Percentiles rank a stretch among this genome's conserved stretches.
phyloP scores from a whole-genome alignment of 768 basidiomycete genomes.

The Mycena haematopus region DNA sequence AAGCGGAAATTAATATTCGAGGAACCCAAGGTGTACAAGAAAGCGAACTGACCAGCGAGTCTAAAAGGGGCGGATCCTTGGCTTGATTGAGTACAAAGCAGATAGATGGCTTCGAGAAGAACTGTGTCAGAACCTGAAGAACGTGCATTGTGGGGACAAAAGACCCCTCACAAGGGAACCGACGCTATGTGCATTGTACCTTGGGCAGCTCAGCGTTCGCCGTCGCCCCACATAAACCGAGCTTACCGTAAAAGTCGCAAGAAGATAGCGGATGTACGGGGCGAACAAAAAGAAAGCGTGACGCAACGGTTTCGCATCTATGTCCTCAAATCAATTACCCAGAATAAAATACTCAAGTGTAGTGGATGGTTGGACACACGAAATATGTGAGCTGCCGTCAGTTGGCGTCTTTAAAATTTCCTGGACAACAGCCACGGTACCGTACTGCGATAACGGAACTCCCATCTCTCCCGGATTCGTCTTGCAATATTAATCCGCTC shows the following conservation, averaged over 20 bases:
- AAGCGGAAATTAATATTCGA: not conserved
- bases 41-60: not conserved
- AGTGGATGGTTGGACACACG: not conserved
- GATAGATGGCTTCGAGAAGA: slow-evolving; percentile 5
- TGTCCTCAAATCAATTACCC: not conserved
- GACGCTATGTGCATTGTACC: slow-evolving; percentile 1
- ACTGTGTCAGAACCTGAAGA: slow-evolving; percentile 2
- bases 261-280: slow-evolving; percentile 8
- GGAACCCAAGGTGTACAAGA: not conserved
- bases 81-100: not conserved
- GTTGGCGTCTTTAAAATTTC: not conserved
- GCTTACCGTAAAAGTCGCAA: slow-evolving; percentile 2
- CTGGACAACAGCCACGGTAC: not conserved
- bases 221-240: slow-evolving; percentile 15
- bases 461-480: slow-evolving; percentile 9
- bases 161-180: slow-evolving; percentile 1
- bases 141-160: not conserved
- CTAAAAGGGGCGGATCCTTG: not conserved
- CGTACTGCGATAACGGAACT: not conserved
- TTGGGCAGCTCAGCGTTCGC: slow-evolving; percentile 15
- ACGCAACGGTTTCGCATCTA: not conserved
- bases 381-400: not conserved
- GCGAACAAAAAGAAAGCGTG: slow-evolving; percentile 3
- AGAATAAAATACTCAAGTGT: not conserved
- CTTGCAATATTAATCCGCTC: slow-evolving; percentile 9